Evolutionary conservation across 192 early-diverging fungal genomes (phyloP).

Genomic region (Entomortierella beljakovae): DNA sequence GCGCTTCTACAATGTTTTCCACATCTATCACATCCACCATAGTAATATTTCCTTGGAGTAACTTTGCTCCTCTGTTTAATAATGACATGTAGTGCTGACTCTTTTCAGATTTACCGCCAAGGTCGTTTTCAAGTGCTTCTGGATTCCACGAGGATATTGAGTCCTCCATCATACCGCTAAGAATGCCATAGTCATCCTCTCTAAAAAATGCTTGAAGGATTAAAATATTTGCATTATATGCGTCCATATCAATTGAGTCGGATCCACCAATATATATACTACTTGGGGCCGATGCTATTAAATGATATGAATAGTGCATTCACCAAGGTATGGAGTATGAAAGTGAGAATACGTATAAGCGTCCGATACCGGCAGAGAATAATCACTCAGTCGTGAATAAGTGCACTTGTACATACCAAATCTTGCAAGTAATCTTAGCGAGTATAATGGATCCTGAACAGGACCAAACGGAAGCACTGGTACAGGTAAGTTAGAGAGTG

Average conservation of each 20-base stretch:
- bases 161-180: slow-evolving; percentile 59
- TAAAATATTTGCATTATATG: slow-evolving; percentile 60
- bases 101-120: slow-evolving; percentile 16
- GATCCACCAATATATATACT: slow-evolving; percentile 54
- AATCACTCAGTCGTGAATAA: neutral
- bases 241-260: slow-evolving; percentile 62
- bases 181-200: slow-evolving; percentile 51
- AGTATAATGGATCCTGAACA: slow-evolving; percentile 65
- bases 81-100: slow-evolving; percentile 18
- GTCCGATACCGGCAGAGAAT: neutral
- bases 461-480: slow-evolving; percentile 63
- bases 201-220: slow-evolving; percentile 56
- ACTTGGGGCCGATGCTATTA: slow-evolving; percentile 43
- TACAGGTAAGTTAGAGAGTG: slow-evolving; percentile 12
- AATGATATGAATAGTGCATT: neutral
- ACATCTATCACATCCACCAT: slow-evolving; percentile 61
- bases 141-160: slow-evolving; percentile 60
- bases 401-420: slow-evolving; percentile 41
- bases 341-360: too few species aligned
- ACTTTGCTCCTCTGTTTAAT: slow-evolving; percentile 33
- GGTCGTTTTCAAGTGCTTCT: slow-evolving; percentile 49
- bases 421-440: slow-evolving; percentile 55
- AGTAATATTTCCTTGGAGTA: slow-evolving; percentile 29
- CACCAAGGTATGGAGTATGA: neutral
- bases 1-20: slow-evolving; percentile 54